These are phyloP conservation scores for Polygonum aviculare DNA, from an alignment of 148 eudicot genomes.

Conservation along the genomic window DNA sequence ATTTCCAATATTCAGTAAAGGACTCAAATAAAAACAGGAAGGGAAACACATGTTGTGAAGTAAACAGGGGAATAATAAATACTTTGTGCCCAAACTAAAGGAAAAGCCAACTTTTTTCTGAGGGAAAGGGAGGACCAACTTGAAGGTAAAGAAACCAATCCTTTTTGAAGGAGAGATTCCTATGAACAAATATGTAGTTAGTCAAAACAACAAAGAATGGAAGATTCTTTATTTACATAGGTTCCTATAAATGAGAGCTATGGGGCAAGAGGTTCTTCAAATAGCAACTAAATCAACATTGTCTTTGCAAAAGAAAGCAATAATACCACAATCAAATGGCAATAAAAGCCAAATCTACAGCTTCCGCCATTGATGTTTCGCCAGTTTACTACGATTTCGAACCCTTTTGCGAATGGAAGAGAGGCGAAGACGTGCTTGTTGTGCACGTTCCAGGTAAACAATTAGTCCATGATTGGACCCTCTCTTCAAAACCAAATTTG, in stretches of 20 bases:
- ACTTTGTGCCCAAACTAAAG: conserved; percentile 1
- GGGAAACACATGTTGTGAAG: neutral
- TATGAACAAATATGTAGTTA: neutral
- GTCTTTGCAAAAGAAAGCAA: neutral
- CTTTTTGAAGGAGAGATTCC: neutral
- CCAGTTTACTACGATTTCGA: conserved; percentile 26
- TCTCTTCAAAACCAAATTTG: too few relatives aligned
- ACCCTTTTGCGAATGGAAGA: conserved; percentile 25
- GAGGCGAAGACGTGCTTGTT: conserved; percentile 20
- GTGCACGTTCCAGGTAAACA: conserved; percentile 25
- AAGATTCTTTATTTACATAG: neutral
- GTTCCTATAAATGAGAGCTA: conserved; percentile 2
- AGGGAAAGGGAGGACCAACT: neutral
- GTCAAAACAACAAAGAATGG: neutral
- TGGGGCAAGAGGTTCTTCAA: neutral
- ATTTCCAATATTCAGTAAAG: neutral
- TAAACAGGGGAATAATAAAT: conserved; percentile 2
- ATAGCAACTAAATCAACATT: neutral
- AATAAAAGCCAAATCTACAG: neutral
- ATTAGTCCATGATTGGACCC: neutral
- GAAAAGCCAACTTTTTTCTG: neutral
- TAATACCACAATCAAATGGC: neutral
- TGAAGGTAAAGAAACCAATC: conserved; percentile 1
- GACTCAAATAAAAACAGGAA: neutral
- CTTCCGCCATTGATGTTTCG: neutral